Evolutionary conservation across 352 stramenopile genomes (phyloP), one percentile per base, ranked within the genome.

Genomic region (Phytophthora uliginosa): DNA sequence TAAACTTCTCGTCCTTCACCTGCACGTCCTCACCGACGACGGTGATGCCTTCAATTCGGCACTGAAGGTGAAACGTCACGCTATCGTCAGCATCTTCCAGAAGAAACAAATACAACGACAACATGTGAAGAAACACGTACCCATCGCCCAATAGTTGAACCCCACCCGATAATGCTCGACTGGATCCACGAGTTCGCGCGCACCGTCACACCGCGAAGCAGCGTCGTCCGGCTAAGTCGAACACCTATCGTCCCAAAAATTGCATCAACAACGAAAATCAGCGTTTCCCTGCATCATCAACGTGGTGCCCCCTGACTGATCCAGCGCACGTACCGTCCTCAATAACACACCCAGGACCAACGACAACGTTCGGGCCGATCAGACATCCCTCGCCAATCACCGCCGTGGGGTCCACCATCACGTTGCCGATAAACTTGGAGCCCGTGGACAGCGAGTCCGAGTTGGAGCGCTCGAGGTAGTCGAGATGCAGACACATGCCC

Each of bases 121-220:
- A 5, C 17, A 62, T 26, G 10, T 38, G 20, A 42, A 48, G 17
- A 47, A 18, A 24, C 18, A 78, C 77, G 12, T 66, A 95, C 88
- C 89, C 89, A 96, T 74, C 89, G 84, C 26, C 89, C 89, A 56
- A 96, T 95, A 4, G 86, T 96, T 22, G 86, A 96, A 15, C 89
- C 85, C 92, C 92, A 98, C 56, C 92, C 92, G 36, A 98, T 92
- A 79, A 98, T 97, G 65, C 88, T 95, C 58, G 89, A 94, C 54
- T 94, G 81, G 64, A 97, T 93, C 86, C 88, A 95, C 57, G 86
- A 90, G 73, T 96, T 94, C 12, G 85, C 77, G 36, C 87, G 83
- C 50, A 98, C 87, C 0, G 83, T 94, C 52, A 95, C 89, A 12
- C 78, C 85, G 33, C 87, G 78, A 63, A 97, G 74, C 40, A 98